These are phyloP conservation scores for Curvularia spicifera DNA, from an alignment of 2,329 filamentous ascomycete genomes.

Conservation along the genomic window DNA sequence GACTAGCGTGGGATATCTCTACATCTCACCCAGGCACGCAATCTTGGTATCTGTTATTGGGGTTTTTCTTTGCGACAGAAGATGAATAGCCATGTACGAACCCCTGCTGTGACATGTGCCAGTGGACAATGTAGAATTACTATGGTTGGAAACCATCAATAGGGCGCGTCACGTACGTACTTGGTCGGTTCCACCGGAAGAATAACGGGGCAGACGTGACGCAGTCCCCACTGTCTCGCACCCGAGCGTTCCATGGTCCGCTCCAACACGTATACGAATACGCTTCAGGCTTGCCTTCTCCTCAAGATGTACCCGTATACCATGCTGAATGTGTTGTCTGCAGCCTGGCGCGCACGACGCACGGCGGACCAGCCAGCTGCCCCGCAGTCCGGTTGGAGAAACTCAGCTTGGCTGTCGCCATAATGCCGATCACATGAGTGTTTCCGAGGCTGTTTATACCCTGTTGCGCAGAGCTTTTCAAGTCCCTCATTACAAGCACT, in stretches of 20 bases:
- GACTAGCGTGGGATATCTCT: neutral
- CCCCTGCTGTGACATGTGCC: neutral
- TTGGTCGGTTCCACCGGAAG: slow-evolving; percentile 9
- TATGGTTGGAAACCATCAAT: neutral
- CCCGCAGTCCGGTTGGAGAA: slow-evolving; percentile 13
- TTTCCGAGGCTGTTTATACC: slow-evolving; percentile 7
- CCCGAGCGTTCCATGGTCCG: slow-evolving; percentile 8
- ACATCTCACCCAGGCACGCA: neutral
- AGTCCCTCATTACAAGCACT: neutral
- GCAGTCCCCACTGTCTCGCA: slow-evolving; percentile 2
- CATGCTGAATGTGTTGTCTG: slow-evolving; percentile 20
- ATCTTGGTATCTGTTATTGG: neutral
- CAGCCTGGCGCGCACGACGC: slow-evolving; percentile 11
- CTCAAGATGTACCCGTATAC: slow-evolving; percentile 1
- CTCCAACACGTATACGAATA: neutral
- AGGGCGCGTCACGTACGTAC: neutral
- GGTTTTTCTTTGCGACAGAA: neutral
- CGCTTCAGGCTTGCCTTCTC: neutral
- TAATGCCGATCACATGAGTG: slow-evolving; percentile 13
- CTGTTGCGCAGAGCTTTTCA: slow-evolving; percentile 1
- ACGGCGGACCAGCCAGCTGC: slow-evolving; percentile 14
- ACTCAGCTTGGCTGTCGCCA: slow-evolving; percentile 12
- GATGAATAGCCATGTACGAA: neutral
- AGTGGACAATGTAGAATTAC: neutral
- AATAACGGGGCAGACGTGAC: neutral